phyloP scores from a whole-genome alignment of 345 rosid genomes.

The Eucalyptus viminalis region DNA sequence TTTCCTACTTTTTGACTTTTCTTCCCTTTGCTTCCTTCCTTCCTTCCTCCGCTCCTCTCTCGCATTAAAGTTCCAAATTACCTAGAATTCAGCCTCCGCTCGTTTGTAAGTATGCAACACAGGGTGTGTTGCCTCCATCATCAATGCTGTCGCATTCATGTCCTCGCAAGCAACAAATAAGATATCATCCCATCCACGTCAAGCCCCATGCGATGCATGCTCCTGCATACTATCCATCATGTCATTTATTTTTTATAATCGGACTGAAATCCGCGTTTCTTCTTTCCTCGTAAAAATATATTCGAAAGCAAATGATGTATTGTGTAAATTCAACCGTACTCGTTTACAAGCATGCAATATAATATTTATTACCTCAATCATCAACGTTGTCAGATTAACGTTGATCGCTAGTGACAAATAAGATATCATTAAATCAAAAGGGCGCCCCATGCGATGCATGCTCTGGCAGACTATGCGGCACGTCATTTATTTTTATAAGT shows the following conservation, averaged over 20 bases:
- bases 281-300: neutral
- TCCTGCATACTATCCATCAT: no score
- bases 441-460: no score
- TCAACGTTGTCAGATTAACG: no score
- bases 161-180: neutral
- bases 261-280: neutral
- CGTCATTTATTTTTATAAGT: no score
- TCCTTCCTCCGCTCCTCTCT: neutral
- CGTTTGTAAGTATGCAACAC: neutral
- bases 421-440: no score
- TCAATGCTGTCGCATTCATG: neutral
- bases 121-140: neutral
- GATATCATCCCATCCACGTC: neutral
- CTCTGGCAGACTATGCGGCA: rapidly evolving
- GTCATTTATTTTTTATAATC: neutral
- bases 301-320: neutral
- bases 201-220: no score
- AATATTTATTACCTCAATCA: no score
- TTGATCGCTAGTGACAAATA: no score
- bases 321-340: no score
- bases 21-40: neutral
- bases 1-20: neutral
- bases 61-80: neutral
- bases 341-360: no score
- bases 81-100: neutral